Evolutionary conservation across 1,139 yeast genomes (phyloP), one percentile per base, ranked within the genome.

Genomic region (Protomyces pachydermus): DNA sequence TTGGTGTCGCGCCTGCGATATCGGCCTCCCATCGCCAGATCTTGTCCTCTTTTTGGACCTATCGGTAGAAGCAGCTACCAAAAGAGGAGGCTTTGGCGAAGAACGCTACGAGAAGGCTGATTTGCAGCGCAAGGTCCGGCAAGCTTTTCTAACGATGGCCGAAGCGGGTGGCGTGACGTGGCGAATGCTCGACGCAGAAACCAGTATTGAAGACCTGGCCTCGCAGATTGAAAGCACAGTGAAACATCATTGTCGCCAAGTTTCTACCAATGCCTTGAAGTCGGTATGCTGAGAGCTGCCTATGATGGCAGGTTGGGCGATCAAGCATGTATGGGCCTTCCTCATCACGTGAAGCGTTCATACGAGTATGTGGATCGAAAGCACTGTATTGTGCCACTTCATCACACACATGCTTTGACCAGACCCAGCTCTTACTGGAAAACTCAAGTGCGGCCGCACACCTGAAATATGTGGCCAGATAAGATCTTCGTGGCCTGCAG

Each of bases 11-110:
- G 77, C 79, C 25, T 93, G 97, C 0, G 98, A 95, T 71, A 76
- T 77, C 38, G 98, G 98, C 0, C 80, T 95, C 23, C 93, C 96
- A 0, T 82, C 79, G 68, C 98, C 99, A 0, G 99, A 95, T 73
- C 67, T 87, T 62, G 87, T 93, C 0, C 67, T 95, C 1, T 95
- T 93, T 69, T 77, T 95, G 66, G 86, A 90, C 32, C 81, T 90
- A 58, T 69, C 75, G 56, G 79, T 75, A 35, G 79, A 79, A 34
- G 80, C 78, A 1, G 86, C 84, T 42, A 76, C 80, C 55, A 72
- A 77, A 18, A 79, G 98, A 65, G 84, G 84, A 20, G 96, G 96
- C 1, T 95, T 88, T 79, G 99, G 99, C 23, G 86, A 84, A 32
- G 99, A 95, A 75, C 78, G 97, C 65, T 95, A 95, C 75, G 99